phyloP scores from a whole-genome alignment of 164 flowering plant genomes.

The Dillenia turbinata region DNA sequence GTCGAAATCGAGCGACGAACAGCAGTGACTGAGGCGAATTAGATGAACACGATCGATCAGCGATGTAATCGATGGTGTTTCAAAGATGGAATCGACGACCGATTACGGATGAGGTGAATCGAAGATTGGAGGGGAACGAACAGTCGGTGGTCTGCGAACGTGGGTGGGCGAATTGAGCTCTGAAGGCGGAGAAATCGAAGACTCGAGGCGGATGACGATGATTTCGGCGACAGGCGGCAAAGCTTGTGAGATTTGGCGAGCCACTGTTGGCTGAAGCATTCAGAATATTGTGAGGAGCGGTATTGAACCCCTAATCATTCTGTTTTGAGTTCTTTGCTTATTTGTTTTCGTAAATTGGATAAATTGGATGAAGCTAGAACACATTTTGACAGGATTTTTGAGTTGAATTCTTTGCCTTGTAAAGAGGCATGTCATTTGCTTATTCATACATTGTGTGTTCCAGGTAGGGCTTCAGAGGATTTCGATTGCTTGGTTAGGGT shows the following conservation, averaged over 20 bases:
- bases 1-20: no score
- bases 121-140: no score
- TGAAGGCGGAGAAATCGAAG: no score
- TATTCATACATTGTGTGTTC: constrained; percentile 19
- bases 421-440: constrained; percentile 20
- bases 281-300: constrained; percentile 17
- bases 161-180: no score
- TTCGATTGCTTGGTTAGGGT: constrained; percentile 22
- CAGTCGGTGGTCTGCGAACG: no score
- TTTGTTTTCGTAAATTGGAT: constrained; percentile 30
- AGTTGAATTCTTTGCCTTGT: constrained; percentile 10
- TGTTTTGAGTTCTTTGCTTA: constrained; percentile 31
- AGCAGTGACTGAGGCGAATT: no score
- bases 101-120: no score
- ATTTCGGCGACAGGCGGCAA: background rate
- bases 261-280: constrained; percentile 19
- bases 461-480: constrained; percentile 26
- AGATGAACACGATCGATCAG: no score
- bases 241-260: constrained; percentile 24
- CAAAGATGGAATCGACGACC: no score
- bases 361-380: constrained; percentile 30
- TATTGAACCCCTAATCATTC: constrained; percentile 18
- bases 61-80: no score
- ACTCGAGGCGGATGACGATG: no score
- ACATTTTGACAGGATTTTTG: constrained; percentile 27